Conservation (phyloP, 1,139 yeast species). For the Casaregolazyma suthepensis region DNA sequence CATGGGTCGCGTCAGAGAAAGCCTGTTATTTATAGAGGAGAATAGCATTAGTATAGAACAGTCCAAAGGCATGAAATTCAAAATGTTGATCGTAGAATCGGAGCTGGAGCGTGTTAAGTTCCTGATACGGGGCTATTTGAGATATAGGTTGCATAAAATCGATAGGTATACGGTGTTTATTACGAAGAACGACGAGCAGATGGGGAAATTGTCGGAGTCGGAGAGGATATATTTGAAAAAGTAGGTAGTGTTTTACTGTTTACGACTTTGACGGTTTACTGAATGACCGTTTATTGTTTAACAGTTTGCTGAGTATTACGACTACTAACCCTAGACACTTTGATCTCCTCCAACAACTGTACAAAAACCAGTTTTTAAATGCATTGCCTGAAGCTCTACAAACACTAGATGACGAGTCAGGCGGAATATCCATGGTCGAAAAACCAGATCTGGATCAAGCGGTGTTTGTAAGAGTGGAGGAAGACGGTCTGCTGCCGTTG, state of each 20-base stretch:
- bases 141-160: conserved; percentile 61
- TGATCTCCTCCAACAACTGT: conserved; percentile 55
- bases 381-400: conserved; percentile 64
- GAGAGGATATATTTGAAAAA: conserved; percentile 59
- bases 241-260: too few relatives aligned
- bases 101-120: conserved; percentile 85
- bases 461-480: conserved; percentile 61
- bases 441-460: conserved; percentile 70
- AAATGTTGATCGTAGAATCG: conserved; percentile 78
- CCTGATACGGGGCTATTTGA: conserved; percentile 67
- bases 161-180: conserved; percentile 63
- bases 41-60: conserved; percentile 48
- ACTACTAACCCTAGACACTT: conserved; percentile 41
- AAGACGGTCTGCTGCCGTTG: conserved; percentile 33
- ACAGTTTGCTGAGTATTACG: too few relatives aligned
- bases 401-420: conserved; percentile 69
- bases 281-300: too few relatives aligned
- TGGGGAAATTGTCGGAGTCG: conserved; percentile 43
- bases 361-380: conserved; percentile 60
- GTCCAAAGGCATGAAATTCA: conserved; percentile 59
- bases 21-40: conserved; percentile 60
- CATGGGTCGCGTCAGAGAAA: conserved; percentile 46
- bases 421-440: conserved; percentile 72
- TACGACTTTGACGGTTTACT: too few relatives aligned
- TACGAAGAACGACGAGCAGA: conserved; percentile 29